Evolutionary conservation across 257 asterid genomes (phyloP), one percentile per base, ranked within the genome.

Genomic region (Nemophila menziesii): DNA sequence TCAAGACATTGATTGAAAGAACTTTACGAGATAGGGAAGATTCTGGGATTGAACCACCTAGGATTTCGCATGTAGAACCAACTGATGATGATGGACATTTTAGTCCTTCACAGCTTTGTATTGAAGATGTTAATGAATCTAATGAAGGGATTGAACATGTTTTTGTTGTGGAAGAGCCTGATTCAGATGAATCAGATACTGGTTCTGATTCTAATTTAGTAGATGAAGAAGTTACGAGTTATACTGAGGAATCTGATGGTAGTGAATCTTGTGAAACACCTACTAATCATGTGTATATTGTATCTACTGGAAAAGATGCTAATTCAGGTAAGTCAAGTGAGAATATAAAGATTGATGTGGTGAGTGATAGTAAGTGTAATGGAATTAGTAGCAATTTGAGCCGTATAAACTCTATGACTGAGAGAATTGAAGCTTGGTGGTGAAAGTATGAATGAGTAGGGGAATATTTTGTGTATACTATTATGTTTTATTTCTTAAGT

Each of bases 351-450:
- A 51, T 24, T 4, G 58, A 64, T 21, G 23, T 65, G 41, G 73
- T 70, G 51, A 40, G 51, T 26, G 78, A 86, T 2, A 40, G 44
- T 55, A 64, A 45, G 73, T 58, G 70, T 62, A 80, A 72, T 63
- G 90, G 74, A 21, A 56, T 69, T 22, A n/a, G n/a, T n/a, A 80
- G 84, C 84, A 89, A 81, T 49, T 58, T 84, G 85, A 66, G 90
- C 65, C 79, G 86, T 50, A 73, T 80, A 53, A 74, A 75, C 58
- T 78, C 92, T 29, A 53, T 69, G 58, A 68, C 79, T 1, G 85
- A 80, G 71, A 50, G 95, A 54, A 70, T 65, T 37, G 98, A 89
- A 65, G 86, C 87, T 3, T 80, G 93, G 95, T 70, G 90, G 45
- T 83, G 68, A 85, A 7, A 9, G 15, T n/a, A n/a, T n/a, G n/a